Conservation (phyloP, 2,329 filamentous ascomycete species). For the Alternaria triticimaculans region DNA sequence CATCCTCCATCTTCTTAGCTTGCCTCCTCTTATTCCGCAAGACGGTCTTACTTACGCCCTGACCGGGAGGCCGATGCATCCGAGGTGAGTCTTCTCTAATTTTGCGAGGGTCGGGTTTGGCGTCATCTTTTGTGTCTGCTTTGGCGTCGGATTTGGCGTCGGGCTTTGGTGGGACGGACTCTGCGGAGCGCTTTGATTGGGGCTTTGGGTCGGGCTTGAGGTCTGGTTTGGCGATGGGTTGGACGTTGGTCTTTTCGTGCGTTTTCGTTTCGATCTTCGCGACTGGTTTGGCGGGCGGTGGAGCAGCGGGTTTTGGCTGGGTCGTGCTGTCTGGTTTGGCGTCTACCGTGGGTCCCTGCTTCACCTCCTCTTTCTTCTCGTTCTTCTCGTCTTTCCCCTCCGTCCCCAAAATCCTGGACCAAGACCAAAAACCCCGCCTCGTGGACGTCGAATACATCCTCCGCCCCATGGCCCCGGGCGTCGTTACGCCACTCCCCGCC, state of each 20-base stretch:
- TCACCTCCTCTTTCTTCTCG: neutral
- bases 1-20: neutral
- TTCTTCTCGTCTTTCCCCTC: neutral
- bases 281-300: neutral
- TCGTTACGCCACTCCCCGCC: neutral
- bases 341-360: neutral
- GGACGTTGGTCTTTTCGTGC: neutral
- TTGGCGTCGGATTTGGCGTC: neutral
- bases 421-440: neutral
- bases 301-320: neutral
- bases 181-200: neutral
- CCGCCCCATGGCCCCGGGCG: neutral
- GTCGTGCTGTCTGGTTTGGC: neutral
- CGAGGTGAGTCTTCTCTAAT: neutral
- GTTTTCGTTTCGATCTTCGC: neutral
- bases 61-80: neutral
- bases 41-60: neutral
- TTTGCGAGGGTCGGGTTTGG: neutral
- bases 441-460: slow-evolving; percentile 25
- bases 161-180: neutral
- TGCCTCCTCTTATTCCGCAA: neutral
- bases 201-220: neutral
- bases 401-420: neutral
- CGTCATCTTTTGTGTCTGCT: neutral
- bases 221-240: neutral